Evolutionary conservation across 2,329 filamentous ascomycete species (phyloP).

Genomic region (Parastagonospora nodorum): DNA sequence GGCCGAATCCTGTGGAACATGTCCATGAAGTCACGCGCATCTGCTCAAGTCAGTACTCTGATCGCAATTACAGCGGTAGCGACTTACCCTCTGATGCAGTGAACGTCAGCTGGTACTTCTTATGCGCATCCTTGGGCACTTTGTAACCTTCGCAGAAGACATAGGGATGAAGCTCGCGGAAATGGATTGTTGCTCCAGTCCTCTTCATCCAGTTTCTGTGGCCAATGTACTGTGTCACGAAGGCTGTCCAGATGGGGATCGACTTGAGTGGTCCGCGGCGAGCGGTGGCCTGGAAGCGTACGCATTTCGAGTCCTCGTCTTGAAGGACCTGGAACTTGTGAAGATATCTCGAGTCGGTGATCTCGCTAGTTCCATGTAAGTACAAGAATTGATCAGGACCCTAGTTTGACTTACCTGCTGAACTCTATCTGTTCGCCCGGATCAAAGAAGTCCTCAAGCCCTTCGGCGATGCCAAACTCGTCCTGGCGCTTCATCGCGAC

Average conservation of each 20-base stretch:
- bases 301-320: constrained; percentile 56
- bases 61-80: not conserved
- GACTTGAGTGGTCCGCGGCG: constrained; percentile 57
- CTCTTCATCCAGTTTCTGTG: constrained; percentile 56
- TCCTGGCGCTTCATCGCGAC: constrained; percentile 65
- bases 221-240: constrained; percentile 50
- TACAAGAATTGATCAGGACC: not conserved
- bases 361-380: constrained; percentile 49
- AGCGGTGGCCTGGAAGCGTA: constrained; percentile 63
- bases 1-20: constrained; percentile 37
- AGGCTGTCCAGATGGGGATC: constrained; percentile 64
- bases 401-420: constrained; percentile 50
- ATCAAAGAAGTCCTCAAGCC: constrained; percentile 57
- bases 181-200: constrained; percentile 49
- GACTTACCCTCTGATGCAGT: constrained; percentile 37
- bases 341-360: constrained; percentile 56
- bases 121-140: constrained; percentile 32
- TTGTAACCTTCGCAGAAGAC: constrained; percentile 60
- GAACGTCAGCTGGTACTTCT: constrained; percentile 43
- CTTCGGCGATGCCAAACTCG: constrained; percentile 43
- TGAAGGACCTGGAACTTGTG: constrained; percentile 61
- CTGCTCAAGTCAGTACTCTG: constrained; percentile 9
- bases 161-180: constrained; percentile 58
- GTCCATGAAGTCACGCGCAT: constrained; percentile 37
- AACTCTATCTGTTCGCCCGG: constrained; percentile 52